Evolutionary conservation across 257 asterid species (phyloP).

Genomic region (Parsonsia alboflavescens): DNA sequence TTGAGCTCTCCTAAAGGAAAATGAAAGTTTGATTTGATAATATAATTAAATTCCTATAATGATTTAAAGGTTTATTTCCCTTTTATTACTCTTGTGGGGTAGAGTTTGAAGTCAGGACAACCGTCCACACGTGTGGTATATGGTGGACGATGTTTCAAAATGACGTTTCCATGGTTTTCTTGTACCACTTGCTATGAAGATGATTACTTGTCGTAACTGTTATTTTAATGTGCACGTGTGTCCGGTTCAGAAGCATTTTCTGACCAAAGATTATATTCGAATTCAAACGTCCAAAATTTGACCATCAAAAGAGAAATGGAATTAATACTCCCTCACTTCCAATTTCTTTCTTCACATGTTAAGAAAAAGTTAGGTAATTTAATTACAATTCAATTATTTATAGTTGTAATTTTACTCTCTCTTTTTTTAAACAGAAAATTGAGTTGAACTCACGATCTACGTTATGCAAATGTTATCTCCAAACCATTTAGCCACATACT

Average conservation of each 20-base stretch:
- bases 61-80: background rate
- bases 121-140: background rate
- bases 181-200: no score
- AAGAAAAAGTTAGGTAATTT: no score
- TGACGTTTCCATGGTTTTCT: background rate
- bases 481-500: no score
- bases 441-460: no score
- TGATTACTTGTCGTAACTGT: background rate
- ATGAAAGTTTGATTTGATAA: background rate
- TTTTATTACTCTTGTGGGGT: no score
- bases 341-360: no score
- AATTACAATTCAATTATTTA: no score
- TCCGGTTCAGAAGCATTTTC: background rate
- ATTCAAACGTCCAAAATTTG: background rate
- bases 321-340: no score
- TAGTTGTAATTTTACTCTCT: no score
- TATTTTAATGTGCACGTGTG: slow-evolving; percentile 8
- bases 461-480: no score
- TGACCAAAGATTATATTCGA: slow-evolving; percentile 1
- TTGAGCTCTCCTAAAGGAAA: no score
- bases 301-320: background rate
- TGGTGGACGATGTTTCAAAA: background rate
- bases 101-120: background rate
- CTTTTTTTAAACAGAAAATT: no score
- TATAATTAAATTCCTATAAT: background rate